phyloP scores from a whole-genome alignment of 2,329 filamentous ascomycete genomes.

The Endothia cerciana region DNA sequence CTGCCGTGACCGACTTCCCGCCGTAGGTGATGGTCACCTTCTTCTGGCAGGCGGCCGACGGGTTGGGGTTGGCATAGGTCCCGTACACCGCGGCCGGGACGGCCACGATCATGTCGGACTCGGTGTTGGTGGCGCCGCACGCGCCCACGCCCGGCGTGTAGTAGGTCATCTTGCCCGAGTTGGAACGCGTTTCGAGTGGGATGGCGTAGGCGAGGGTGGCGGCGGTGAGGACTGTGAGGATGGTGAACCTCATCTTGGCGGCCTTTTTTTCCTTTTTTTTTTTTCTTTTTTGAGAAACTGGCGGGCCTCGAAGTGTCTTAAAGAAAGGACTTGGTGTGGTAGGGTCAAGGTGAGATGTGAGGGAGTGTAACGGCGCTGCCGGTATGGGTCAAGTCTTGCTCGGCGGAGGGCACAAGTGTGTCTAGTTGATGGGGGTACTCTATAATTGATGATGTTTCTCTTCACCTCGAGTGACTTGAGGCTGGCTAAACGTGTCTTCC shows the following conservation, averaged over 20 bases:
- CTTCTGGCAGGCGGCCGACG: slow-evolving; percentile 20
- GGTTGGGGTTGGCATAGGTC: slow-evolving; percentile 21
- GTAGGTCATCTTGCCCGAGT: slow-evolving; percentile 24
- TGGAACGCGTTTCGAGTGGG: not conserved
- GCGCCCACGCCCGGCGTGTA: slow-evolving; percentile 20
- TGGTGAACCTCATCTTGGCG: not conserved
- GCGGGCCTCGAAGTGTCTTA: not conserved
- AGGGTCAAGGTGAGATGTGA: not conserved
- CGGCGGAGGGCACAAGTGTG: not conserved
- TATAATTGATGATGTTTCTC: not conserved
- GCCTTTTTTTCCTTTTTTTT: too few species aligned
- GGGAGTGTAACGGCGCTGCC: not conserved
- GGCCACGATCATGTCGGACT: slow-evolving; percentile 20
- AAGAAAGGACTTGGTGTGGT: not conserved
- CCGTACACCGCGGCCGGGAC: slow-evolving; percentile 16
- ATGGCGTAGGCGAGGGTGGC: not conserved
- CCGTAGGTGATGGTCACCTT: slow-evolving; percentile 15
- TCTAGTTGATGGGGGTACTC: not conserved
- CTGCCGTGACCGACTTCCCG: slow-evolving; percentile 22
- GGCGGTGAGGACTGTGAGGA: not conserved
- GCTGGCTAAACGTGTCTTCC: not conserved
- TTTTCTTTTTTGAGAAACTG: too few species aligned
- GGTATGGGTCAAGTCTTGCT: not conserved
- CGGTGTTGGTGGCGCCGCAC: slow-evolving; percentile 19
- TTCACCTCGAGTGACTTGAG: not conserved